Evolutionary conservation across 2,329 filamentous ascomycete genomes (phyloP).

Genomic region (Metarhizium brunneum): DNA sequence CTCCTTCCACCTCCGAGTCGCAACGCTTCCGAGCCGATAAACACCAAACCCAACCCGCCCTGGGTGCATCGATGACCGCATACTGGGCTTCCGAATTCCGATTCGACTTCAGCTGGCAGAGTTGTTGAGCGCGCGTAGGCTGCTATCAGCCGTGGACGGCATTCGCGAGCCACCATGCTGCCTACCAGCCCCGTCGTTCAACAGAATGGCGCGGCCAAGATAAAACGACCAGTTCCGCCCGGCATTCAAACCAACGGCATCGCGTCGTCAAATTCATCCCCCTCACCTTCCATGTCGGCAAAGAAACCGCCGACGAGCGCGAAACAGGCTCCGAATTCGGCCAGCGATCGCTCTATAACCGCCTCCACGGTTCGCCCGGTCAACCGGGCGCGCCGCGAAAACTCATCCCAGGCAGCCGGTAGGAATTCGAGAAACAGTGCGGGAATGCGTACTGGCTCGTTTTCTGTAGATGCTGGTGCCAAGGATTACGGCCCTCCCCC

Average conservation of each 20-base stretch:
- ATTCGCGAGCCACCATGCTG: conserved; percentile 35
- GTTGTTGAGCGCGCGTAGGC: conserved; percentile 3
- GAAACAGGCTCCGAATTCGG: conserved; percentile 27
- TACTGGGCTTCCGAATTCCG: neutral
- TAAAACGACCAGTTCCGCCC: conserved; percentile 58
- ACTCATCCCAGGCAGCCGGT: conserved; percentile 31
- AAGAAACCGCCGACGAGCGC: conserved; percentile 42
- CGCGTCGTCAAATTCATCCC: conserved; percentile 47
- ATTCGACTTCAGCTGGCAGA: neutral
- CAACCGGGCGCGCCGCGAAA: conserved; percentile 52
- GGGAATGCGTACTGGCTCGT: conserved; percentile 38
- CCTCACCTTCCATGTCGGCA: conserved; percentile 46
- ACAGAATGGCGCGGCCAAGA: conserved; percentile 43
- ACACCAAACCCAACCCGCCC: conserved; percentile 2
- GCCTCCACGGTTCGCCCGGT: conserved; percentile 37
- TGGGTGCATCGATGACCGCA: conserved; percentile 11
- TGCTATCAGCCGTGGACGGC: conserved; percentile 4
- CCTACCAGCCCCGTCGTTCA: conserved; percentile 41
- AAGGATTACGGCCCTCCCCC: conserved; percentile 37
- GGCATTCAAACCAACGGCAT: conserved; percentile 58
- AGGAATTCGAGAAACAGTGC: conserved; percentile 42
- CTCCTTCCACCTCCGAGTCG: neutral
- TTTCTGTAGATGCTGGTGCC: conserved; percentile 31
- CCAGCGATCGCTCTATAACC: conserved; percentile 26
- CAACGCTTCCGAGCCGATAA: neutral